Evolutionary conservation across 306 rosid genomes (phyloP), one percentile per base, ranked within the genome.

Genomic region (Citrullus amarus): DNA sequence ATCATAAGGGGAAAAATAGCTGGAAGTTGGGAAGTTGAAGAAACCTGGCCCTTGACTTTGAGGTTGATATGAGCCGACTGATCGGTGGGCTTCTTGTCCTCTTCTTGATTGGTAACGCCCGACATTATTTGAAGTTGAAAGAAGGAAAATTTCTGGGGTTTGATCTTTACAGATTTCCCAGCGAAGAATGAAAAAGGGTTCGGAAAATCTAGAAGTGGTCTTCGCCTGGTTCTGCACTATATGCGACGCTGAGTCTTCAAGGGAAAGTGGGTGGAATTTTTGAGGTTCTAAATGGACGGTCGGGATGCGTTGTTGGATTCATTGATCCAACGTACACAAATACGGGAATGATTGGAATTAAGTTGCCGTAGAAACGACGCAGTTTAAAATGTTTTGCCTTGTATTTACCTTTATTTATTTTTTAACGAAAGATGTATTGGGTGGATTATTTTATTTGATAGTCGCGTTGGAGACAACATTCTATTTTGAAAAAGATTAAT

Each of bases 41-140:
- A 61, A 51, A 86, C 89, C 89, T 86, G 89, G 80, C 85, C 85
- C 81, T 86, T 86, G 84, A 86, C 89, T 83, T 86, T 83, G 76
- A 86, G 85, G 60, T 86, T 86, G 80, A 86, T 86, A 80, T 86
- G 89, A 0, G 84, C 84, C n/a, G 82, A 51, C 78, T 86, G 85
- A 44, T 83, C 87, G 20, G 79, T 74, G 25, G 87, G 89, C 83
- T 86, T 86, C 84, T 79, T 86, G 34, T 86, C 89, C 55, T 83
- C 89, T 65, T 83, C 89, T 78, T 85, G 88, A 60, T 84, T 82
- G 11, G 84, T 78, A 48, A 82, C 84, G 22, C 89, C 87, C 18
- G 86, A 84, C 87, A 81, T 86, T 28, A 60, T 78, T n/a, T 25
- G 43, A 28, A 63, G 17, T 75, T 8, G 9, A 20, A 34, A 34